Evolutionary conservation across 129 eudicot species (phyloP), one percentile per base, ranked within the genome.

Genomic region (Helichrysum umbraculigerum): DNA sequence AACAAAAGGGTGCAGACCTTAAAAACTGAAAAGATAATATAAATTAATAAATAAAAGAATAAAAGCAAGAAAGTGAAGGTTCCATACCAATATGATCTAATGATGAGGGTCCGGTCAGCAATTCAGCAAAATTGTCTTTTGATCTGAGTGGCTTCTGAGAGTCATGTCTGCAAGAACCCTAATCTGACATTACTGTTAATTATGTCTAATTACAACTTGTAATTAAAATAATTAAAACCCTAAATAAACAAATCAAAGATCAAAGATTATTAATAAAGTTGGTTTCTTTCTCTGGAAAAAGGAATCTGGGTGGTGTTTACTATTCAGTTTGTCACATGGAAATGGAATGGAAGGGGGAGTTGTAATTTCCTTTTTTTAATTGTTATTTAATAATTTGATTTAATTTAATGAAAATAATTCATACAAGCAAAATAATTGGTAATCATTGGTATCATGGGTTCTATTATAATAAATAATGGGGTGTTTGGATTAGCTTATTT

Each of bases 381-480:
- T 25, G 28, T 25, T 1, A 25, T 25, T 25, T 25, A 25, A 25
- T 25, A 25, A 25, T 25, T 25, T 25, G 28, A 25, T 25, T 25
- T 25, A 60, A 19, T 61, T 41, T 66, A 5, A 33, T 42, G 63
- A 41, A 39, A 58, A 78, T 44, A 41, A 78, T 78, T 15, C 21
- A 44, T 37, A 8, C 35, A 78, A 47, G 35, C 72, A 63, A 80
- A 69, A 80, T 74, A 19, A 80, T 80, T 80, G 76, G 83, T 74
- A 80, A 80, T 80, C 76, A 74, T 80, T 80, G 84, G 67, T 80
- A 74, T 80, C 84, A 68, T 74, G 84, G 35, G 62, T 74, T 71
- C 19, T 67, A 41, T 41, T 73, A 66, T 50, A 65, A 56, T 79
- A 79, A 79, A 65, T 47, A 29, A 73, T n/a, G n/a, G n/a, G n/a